Percentiles rank a stretch among this genome's conserved stretches.
phyloP scores from a whole-genome alignment of 1,284 basidiomycete species.

The Anthracocystis walkeri region DNA sequence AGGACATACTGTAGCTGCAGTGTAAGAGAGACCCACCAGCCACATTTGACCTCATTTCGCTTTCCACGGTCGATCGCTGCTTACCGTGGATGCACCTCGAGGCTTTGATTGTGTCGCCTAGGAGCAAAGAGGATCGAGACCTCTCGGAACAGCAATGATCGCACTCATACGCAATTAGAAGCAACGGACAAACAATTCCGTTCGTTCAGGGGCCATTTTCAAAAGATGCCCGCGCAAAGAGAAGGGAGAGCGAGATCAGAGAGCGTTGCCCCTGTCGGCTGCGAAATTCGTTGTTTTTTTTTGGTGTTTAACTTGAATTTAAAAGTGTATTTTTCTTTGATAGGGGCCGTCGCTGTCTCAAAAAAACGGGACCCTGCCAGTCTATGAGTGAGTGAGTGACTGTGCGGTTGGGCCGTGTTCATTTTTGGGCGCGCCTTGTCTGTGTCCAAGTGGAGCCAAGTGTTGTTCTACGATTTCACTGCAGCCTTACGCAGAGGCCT shows the following conservation, averaged over 20 bases:
- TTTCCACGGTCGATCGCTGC: not conserved
- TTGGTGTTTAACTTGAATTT: not conserved
- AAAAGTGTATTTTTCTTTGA: not conserved
- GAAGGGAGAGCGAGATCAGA: not conserved
- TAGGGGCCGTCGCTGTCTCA: slow-evolving; percentile 6
- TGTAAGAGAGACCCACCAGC: not conserved
- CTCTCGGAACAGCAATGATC: not conserved
- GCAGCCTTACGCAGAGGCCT: slow-evolving; percentile 13
- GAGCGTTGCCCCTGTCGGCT: slow-evolving; percentile 17
- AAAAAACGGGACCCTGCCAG: not conserved
- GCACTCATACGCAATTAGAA: not conserved
- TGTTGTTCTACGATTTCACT: slow-evolving; percentile 21
- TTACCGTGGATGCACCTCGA: slow-evolving; percentile 1
- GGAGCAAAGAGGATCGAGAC: not conserved
- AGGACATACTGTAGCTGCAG: no score
- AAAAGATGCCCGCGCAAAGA: not conserved
- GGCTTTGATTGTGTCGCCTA: not conserved
- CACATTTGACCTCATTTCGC: not conserved
- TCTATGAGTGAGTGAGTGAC: no score
- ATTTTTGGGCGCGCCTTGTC: not conserved
- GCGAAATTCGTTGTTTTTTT: slow-evolving; percentile 6
- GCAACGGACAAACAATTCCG: not conserved
- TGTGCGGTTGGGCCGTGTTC: not conserved
- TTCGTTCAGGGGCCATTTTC: slow-evolving; percentile 4
- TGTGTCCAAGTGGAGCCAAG: slow-evolving; percentile 1